phyloP scores from a whole-genome alignment of 1,284 basidiomycete species.

The Apiotrichum montevideense region DNA sequence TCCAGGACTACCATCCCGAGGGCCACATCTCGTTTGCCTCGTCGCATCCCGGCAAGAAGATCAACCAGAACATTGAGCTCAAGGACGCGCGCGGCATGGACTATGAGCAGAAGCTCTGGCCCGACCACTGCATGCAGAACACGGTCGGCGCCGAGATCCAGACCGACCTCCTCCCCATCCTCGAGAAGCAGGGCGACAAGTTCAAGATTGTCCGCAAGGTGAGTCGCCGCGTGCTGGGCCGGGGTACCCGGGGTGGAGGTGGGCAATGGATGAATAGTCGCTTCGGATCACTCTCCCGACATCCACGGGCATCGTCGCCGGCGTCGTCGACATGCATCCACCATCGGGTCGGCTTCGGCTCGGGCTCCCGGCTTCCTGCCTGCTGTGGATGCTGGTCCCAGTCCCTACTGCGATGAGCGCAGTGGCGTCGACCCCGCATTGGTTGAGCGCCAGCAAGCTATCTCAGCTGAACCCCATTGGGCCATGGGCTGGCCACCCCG shows the following conservation, averaged over 20 bases:
- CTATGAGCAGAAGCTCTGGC: conserved; percentile 52
- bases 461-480: too few species aligned
- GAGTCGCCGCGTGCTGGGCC: conserved; percentile 4
- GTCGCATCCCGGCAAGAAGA: conserved; percentile 48
- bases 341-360: too few species aligned
- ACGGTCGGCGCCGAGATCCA: conserved; percentile 37
- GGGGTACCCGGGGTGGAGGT: too few species aligned
- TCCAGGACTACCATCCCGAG: conserved; percentile 53
- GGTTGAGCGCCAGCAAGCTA: too few species aligned
- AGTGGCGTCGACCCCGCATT: too few species aligned
- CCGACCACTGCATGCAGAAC: conserved; percentile 51
- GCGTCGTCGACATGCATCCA: too few species aligned
- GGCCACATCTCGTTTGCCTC: conserved; percentile 61
- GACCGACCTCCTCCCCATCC: conserved; percentile 15
- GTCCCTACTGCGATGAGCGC: too few species aligned
- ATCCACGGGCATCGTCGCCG: too few species aligned
- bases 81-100: conserved; percentile 32
- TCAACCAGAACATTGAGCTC: conserved; percentile 49
- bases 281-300: neutral
- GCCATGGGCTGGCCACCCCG: too few species aligned
- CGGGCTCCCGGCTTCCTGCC: too few species aligned
- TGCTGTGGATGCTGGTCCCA: too few species aligned
- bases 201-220: conserved; percentile 38
- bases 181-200: conserved; percentile 21
- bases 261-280: neutral